Evolutionary conservation across 2,329 filamentous ascomycete species (phyloP).

Genomic region (Polytolypa hystricis): DNA sequence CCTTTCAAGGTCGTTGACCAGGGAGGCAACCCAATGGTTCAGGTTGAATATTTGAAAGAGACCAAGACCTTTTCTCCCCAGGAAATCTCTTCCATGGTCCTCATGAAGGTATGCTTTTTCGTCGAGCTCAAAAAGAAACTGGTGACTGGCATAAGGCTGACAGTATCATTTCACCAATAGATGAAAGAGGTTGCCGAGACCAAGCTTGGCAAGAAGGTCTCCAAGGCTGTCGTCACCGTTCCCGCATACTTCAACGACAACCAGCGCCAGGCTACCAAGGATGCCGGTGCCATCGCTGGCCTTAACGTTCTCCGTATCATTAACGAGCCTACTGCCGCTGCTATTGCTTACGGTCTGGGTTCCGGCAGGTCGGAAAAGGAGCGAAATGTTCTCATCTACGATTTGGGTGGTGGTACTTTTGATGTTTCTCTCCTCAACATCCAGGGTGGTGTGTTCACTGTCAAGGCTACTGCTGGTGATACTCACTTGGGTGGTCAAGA

Average conservation of each 20-base stretch:
- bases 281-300: slow-evolving; percentile 92
- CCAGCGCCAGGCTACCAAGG: slow-evolving; percentile 98
- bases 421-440: slow-evolving; percentile 99
- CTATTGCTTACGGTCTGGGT: slow-evolving; percentile 96
- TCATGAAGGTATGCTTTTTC: slow-evolving; percentile 65
- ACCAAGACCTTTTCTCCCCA: slow-evolving; percentile 94
- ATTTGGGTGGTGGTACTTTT: slow-evolving; percentile 99
- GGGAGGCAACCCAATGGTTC: slow-evolving; percentile 75
- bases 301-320: slow-evolving; percentile 99
- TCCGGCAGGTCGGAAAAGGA: slow-evolving; percentile 93
- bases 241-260: slow-evolving; percentile 99
- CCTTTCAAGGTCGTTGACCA: slow-evolving; percentile 97
- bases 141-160: too few relatives aligned
- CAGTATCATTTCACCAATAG: too few relatives aligned
- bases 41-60: slow-evolving; percentile 93
- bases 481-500: slow-evolving; percentile 93
- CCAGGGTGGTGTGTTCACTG: slow-evolving; percentile 97
- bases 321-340: slow-evolving; percentile 97
- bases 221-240: slow-evolving; percentile 98
- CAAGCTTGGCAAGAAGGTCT: slow-evolving; percentile 97
- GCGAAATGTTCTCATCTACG: slow-evolving; percentile 98
- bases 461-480: slow-evolving; percentile 96
- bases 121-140: slow-evolving; percentile 9
- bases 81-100: slow-evolving; percentile 98
- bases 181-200: slow-evolving; percentile 99